Evolutionary conservation across 164 flowering plant genomes (phyloP).

Genomic region (Piper betle): DNA sequence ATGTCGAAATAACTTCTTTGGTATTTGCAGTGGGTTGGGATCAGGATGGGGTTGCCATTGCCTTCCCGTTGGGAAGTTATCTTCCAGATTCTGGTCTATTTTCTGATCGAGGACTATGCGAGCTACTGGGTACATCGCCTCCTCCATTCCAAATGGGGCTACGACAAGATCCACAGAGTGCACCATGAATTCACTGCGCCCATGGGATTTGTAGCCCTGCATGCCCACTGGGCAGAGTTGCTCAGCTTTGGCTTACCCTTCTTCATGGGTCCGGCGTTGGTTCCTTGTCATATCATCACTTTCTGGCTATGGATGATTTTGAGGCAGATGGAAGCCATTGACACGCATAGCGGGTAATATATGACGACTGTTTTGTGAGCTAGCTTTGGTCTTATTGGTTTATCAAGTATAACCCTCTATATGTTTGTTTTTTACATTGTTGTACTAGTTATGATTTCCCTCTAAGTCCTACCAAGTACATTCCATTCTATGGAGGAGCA

Average conservation of each 20-base stretch:
- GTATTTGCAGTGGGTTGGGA: constrained; percentile 47
- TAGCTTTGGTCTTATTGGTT: not conserved
- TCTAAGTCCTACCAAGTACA: constrained; percentile 66
- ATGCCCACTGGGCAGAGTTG: constrained; percentile 90
- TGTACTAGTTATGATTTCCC: constrained; percentile 84
- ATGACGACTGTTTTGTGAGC: constrained; percentile 13
- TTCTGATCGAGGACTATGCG: constrained; percentile 63
- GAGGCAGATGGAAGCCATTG: constrained; percentile 87
- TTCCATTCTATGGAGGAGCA: constrained; percentile 95
- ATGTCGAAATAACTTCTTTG: not conserved
- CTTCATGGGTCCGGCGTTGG: constrained; percentile 76
- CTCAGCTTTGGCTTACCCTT: constrained; percentile 76
- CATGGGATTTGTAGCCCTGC: constrained; percentile 69
- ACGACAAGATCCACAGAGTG: constrained; percentile 69
- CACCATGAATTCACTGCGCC: constrained; percentile 92
- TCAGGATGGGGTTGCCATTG: constrained; percentile 64
- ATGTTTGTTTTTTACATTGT: not conserved
- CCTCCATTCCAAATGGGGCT: constrained; percentile 73
- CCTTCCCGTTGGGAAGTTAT: constrained; percentile 68
- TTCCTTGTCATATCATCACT: constrained; percentile 82
- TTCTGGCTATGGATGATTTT: constrained; percentile 81
- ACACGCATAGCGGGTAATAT: constrained; percentile 97
- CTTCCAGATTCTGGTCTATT: constrained; percentile 56
- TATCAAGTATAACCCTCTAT: too few relatives aligned
- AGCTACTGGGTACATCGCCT: constrained; percentile 83